These are phyloP conservation scores for Prunus campanulata DNA, from an alignment of 306 rosid species.

Conservation along the genomic window DNA sequence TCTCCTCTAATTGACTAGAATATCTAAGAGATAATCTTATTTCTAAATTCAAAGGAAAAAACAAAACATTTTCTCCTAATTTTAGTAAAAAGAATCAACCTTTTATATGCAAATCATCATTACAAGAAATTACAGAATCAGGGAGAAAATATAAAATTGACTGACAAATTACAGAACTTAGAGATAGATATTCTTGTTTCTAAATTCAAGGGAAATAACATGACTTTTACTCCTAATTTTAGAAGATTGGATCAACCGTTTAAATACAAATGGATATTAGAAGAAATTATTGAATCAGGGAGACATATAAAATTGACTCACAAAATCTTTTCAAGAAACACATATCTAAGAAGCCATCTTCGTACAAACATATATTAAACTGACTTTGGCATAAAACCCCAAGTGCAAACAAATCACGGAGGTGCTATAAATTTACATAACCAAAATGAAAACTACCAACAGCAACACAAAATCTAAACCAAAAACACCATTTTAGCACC, in stretches of 20 bases:
- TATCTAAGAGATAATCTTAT: background rate
- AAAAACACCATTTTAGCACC: conserved; percentile 6
- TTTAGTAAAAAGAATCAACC: background rate
- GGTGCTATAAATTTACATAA: background rate
- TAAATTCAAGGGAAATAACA: background rate
- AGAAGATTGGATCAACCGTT: background rate
- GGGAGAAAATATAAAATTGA: background rate
- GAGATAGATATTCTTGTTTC: background rate
- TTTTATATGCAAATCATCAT: background rate
- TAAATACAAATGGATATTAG: background rate
- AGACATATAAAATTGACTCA: too few relatives aligned
- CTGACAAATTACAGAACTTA: background rate
- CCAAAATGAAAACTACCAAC: background rate
- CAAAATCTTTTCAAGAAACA: background rate
- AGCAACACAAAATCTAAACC: background rate
- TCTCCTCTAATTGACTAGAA: background rate
- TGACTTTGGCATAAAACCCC: background rate
- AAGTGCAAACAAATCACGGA: background rate
- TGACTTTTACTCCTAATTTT: background rate
- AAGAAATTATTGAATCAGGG: background rate
- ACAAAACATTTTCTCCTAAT: background rate
- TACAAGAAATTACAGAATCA: background rate
- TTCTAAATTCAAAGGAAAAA: background rate
- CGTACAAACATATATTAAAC: background rate
- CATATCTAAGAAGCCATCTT: conserved; percentile 12